phyloP scores from a whole-genome alignment of 345 rosid genomes.

The Pelargonium nanum region DNA sequence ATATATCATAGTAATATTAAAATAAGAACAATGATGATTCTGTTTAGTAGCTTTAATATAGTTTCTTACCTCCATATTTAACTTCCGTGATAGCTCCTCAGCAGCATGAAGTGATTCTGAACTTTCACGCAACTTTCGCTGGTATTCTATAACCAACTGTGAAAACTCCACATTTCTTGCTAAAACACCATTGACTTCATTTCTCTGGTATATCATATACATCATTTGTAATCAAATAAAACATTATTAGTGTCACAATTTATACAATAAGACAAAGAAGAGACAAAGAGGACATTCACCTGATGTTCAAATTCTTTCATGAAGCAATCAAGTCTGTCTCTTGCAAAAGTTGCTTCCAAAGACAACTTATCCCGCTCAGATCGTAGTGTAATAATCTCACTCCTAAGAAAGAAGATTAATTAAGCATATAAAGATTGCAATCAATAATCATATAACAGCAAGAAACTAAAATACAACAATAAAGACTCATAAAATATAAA shows the following conservation, averaged over 20 bases:
- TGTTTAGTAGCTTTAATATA: background rate
- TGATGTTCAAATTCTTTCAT: slow-evolving; percentile 71
- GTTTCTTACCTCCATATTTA: slow-evolving; percentile 66
- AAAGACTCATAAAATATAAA: too few relatives aligned
- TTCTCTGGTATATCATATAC: slow-evolving; percentile 38
- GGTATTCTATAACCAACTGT: slow-evolving; percentile 67
- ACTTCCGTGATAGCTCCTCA: slow-evolving; percentile 70
- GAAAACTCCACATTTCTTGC: slow-evolving; percentile 87
- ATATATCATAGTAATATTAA: slow-evolving; percentile 9
- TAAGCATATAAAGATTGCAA: background rate
- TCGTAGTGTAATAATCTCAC: slow-evolving; percentile 49
- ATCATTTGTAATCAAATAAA: background rate
- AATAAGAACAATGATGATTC: background rate
- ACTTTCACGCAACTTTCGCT: slow-evolving; percentile 70
- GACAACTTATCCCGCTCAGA: slow-evolving; percentile 76
- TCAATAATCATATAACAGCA: background rate
- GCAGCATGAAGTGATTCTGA: slow-evolving; percentile 57
- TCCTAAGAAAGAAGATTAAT: slow-evolving; percentile 25
- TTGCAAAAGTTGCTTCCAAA: slow-evolving; percentile 59
- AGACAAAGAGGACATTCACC: slow-evolving; percentile 25
- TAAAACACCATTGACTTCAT: slow-evolving; percentile 46
- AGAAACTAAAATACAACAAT: background rate
- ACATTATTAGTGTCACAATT: background rate
- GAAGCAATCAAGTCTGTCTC: slow-evolving; percentile 60
- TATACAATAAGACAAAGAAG: background rate